Evolutionary conservation across 345 rosid species (phyloP), one percentile per base, ranked within the genome.

Genomic region (Fremontodendron californicum): DNA sequence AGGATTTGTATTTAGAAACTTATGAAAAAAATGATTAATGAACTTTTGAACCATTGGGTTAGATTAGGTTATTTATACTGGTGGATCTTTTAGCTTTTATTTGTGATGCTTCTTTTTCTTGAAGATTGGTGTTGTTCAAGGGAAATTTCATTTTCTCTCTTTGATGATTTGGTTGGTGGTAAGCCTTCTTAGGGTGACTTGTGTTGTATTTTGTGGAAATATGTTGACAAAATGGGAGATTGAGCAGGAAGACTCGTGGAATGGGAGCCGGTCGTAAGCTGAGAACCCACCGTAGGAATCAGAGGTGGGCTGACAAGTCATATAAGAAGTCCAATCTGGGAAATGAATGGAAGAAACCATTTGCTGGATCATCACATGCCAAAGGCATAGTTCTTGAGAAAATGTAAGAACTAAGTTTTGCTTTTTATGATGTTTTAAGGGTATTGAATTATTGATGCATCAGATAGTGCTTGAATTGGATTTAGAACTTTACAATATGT

Each of bases 301-400:
- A 95, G 76, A 91, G 96, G 88, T 95, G 99, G 98, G 93, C 99
- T 0, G 98, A 95, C 83, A 95, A 95, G 87, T 10, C 90, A 27
- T 93, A 91, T 88, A 94, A 93, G 85, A 94, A 93, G 73, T 90
- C 97, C 43, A 85, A 90, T 73, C 93, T 84, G 15, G 98, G 98
- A 0, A 94, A 94, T 35, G 97, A 94, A 67, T 93, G 95, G 97
- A 94, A 94, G 89, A 91, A 91, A 80, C 96, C 96, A 8, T 91
- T 91, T 68, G 91, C 96, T 42, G 96, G 96, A 65, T 91, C 96
- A 25, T 91, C 96, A 40, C 96, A 91, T 71, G 93, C 96, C 33
- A 91, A 91, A 70, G 93, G 96, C 45, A 89, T 91, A 70, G 96
- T 91, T 76, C 89, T 91, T 46, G 93, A 91, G 80, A 91, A 91